Base-by-base conservation (phyloP, 2,329 filamentous ascomycete genomes). In the Botrytis cinerea region DNA sequence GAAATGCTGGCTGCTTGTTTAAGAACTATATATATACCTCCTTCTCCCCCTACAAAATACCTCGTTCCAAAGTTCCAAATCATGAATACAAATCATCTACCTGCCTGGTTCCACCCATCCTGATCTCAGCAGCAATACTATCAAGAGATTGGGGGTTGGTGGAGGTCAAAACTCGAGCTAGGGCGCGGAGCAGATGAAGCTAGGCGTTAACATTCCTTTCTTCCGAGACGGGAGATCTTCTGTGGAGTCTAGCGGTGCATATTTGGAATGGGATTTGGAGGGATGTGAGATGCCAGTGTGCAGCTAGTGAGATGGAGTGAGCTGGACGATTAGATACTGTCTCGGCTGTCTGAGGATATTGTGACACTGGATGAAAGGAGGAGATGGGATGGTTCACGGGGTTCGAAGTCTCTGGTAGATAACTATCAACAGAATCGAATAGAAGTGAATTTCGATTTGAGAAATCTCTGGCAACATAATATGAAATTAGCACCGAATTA, bases 161-260 rank as follows among this genome's bases (percentile, higher is more conserved):
- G 18, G 22, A 62, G 35, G 60, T 40, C 35, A n/a, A 62, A 62
- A 60, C 59, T 60, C 57, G 57, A 61, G 59, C 59, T 61, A 40
- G 20, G 32, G 20, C 25, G 59, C 35, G 32, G 59, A 38, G 35
- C 12, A 7, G 35, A 61, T 28, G n/a, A 28, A 54, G 51, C 51
- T 54, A 54, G 51, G n/a, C 51, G 51, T 54, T 54, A 54, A 28
- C 14, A 54, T 16, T 28, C 51, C n/a, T 54, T 54, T 54, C 25
- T 54, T 22, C 35, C 59, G 35, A 61, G 59, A 20, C 38, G 12
- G 38, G 25, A n/a, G 60, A 62, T 43, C 60, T 62, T 8, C 38
- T 43, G 60, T n/a, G 35, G 35, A 16, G 35, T 28, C 32, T n/a
- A 3, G 38, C 38, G 38, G 38, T 25, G 38, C 22, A 40, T 22